Conservation (phyloP, 164 flowering plant genomes). For the Tinospora cordifolia region DNA sequence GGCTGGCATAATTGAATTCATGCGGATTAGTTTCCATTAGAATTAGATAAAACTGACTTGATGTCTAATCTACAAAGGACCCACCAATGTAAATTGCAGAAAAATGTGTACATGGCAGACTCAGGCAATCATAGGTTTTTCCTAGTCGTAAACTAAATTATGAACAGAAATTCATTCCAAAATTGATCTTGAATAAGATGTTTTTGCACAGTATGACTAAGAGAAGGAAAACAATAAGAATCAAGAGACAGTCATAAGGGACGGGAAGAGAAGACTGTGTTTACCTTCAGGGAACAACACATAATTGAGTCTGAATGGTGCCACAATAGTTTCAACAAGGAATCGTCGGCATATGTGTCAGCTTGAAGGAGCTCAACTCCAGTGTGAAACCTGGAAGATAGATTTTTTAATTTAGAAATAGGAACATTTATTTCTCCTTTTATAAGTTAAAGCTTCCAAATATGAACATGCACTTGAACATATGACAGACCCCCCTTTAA, state of each 20-base stretch:
- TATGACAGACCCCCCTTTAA: no score
- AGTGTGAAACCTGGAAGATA: slow-evolving; percentile 46
- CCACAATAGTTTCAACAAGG: slow-evolving; percentile 67
- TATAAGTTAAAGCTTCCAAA: neutral
- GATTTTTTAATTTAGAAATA: neutral
- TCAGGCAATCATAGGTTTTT: neutral
- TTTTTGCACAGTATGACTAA: no score
- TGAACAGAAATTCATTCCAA: neutral
- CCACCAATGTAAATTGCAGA: no score
- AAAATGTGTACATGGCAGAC: neutral
- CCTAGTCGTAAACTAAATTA: neutral
- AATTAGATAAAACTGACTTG: neutral
- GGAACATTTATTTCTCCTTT: neutral
- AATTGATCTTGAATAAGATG: neutral
- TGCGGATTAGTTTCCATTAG: neutral
- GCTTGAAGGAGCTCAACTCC: slow-evolving; percentile 53
- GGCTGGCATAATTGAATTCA: slow-evolving; percentile 30
- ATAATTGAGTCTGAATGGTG: slow-evolving; percentile 65
- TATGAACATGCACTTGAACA: no score
- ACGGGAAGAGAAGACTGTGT: slow-evolving; percentile 24
- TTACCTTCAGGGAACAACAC: slow-evolving; percentile 75
- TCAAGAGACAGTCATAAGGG: neutral
- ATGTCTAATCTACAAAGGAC: no score
- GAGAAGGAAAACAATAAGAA: neutral
- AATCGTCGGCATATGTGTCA: slow-evolving; percentile 45